Conservation (phyloP, 352 stramenopile species). For the Phytophthora brassicae region DNA sequence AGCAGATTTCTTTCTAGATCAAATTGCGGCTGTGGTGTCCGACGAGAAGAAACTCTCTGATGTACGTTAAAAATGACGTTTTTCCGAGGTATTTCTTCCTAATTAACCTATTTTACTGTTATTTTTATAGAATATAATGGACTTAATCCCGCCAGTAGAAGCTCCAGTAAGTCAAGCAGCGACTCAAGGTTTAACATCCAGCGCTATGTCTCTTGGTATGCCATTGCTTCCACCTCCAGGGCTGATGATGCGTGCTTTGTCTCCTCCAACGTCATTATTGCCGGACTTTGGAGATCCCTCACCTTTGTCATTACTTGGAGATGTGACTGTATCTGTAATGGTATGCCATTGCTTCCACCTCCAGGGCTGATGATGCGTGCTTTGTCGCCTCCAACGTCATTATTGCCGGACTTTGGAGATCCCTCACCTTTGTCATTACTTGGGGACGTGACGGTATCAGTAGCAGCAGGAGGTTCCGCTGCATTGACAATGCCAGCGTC, state of each 20-base stretch:
- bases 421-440: slow-evolving; percentile 43
- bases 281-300: slow-evolving; percentile 56
- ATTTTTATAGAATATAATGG: slow-evolving; percentile 70
- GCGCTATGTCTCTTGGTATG: slow-evolving; percentile 44
- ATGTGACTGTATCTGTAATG: slow-evolving; percentile 23
- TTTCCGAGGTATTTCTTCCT: too few relatives aligned
- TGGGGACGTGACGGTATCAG: slow-evolving; percentile 17
- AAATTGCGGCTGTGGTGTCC: slow-evolving; percentile 65
- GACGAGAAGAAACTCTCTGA: slow-evolving; percentile 84
- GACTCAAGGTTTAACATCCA: slow-evolving; percentile 8
- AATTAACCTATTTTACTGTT: too few relatives aligned
- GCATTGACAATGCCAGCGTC: slow-evolving; percentile 10
- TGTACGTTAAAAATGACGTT: slow-evolving; percentile 31
- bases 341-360: slow-evolving; percentile 56
- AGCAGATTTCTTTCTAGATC: slow-evolving; percentile 68
- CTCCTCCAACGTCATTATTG: slow-evolving; percentile 65
- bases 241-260: slow-evolving; percentile 76
- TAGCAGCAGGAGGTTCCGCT: slow-evolving; percentile 8
- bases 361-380: slow-evolving; percentile 70
- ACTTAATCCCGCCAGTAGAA: slow-evolving; percentile 60
- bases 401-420: slow-evolving; percentile 63
- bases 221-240: slow-evolving; percentile 58
- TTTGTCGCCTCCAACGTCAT: slow-evolving; percentile 68
- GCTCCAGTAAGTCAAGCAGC: slow-evolving; percentile 32
- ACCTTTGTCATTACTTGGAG: slow-evolving; percentile 39